Percentiles rank a stretch among this genome's conserved stretches.
Conservation (phyloP, 2,329 filamentous ascomycete species). For the Parastagonospora avenae region DNA sequence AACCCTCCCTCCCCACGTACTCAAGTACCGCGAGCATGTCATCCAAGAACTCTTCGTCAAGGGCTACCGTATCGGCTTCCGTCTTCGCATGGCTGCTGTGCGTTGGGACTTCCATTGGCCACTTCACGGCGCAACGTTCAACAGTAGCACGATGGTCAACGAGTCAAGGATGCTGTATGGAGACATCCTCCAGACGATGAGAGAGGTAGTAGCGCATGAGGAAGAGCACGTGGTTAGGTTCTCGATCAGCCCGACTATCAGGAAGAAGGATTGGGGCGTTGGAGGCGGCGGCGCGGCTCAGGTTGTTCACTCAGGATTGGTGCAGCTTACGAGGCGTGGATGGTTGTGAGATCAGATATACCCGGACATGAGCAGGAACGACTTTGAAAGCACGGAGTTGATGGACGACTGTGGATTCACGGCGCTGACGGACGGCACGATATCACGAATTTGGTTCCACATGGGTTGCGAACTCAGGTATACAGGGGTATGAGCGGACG, state of each 20-base stretch:
- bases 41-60: conserved; percentile 25
- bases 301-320: not conserved
- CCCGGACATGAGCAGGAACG: too few relatives aligned
- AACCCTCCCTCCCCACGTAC: conserved; percentile 1
- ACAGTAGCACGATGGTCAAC: conserved; percentile 20
- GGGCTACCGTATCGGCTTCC: conserved; percentile 28
- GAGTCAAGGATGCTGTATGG: conserved; percentile 21
- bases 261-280: conserved; percentile 5
- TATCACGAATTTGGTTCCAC: too few relatives aligned
- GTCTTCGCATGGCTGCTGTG: conserved; percentile 20
- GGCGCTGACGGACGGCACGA: too few relatives aligned
- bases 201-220: conserved; percentile 9
- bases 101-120: conserved; percentile 25
- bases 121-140: conserved; percentile 8
- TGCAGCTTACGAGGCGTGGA: too few relatives aligned
- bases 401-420: too few relatives aligned
- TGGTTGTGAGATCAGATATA: too few relatives aligned
- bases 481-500: too few relatives aligned
- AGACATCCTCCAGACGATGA: conserved; percentile 13
- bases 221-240: conserved; percentile 18
- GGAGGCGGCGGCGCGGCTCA: too few relatives aligned
- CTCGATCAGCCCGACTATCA: conserved; percentile 19
- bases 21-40: conserved; percentile 9
- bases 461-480: too few relatives aligned
- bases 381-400: too few relatives aligned